Evolutionary conservation across 441 rosid species (phyloP).

Genomic region (Pelargonium fulgidum): DNA sequence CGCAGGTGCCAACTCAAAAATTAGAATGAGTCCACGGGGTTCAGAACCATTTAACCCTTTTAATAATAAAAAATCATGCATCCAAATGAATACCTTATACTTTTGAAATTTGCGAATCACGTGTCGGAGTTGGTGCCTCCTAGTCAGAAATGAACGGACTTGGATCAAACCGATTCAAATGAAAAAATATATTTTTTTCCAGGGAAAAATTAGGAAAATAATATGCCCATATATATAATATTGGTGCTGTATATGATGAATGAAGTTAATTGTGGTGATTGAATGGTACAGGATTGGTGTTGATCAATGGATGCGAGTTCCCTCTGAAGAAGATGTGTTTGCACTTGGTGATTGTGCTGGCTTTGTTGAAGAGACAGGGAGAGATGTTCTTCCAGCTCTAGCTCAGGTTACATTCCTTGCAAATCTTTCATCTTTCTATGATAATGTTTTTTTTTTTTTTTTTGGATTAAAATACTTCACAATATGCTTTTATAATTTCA

Average conservation of each 20-base stretch:
- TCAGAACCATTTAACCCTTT: too few species aligned
- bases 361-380: constrained; percentile 71
- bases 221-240: background rate
- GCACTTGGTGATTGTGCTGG: constrained; percentile 93
- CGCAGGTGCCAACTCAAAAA: too few species aligned
- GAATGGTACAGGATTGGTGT: constrained; percentile 54
- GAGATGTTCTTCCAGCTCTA: constrained; percentile 80
- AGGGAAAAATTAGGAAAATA: too few species aligned
- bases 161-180: too few species aligned
- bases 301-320: constrained; percentile 72
- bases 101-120: too few species aligned
- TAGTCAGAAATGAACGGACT: too few species aligned
- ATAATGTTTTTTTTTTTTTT: background rate
- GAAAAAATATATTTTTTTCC: too few species aligned
- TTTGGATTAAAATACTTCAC: background rate
- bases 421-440: background rate
- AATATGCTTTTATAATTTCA: background rate
- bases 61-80: too few species aligned
- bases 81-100: too few species aligned
- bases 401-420: constrained; percentile 56
- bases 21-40: too few species aligned
- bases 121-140: too few species aligned
- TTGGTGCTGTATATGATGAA: background rate
- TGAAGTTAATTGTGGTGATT: too few species aligned
- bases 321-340: constrained; percentile 72